Conservation (phyloP, 805 yeast genomes). For the Candida taoyuanica region DNA sequence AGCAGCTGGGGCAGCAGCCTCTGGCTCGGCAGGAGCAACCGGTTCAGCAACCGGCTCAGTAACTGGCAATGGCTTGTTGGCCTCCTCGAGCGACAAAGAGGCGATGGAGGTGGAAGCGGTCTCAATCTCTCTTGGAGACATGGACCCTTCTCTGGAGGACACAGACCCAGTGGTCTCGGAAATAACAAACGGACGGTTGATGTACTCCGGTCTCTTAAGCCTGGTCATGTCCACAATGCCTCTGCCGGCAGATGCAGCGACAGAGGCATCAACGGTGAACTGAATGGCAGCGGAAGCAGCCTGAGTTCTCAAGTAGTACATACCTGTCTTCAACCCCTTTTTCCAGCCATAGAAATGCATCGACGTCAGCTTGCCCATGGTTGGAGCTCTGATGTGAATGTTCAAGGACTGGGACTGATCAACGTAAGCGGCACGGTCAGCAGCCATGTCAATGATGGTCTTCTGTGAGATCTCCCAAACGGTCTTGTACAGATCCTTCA, state of each 20-base stretch:
- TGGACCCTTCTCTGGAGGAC: conserved; percentile 24
- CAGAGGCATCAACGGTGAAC: conserved; percentile 79
- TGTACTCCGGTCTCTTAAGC: conserved; percentile 35
- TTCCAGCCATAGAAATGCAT: conserved; percentile 99
- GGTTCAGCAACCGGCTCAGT: conserved; percentile 18
- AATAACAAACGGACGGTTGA: conserved; percentile 22
- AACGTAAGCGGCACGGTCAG: conserved; percentile 88
- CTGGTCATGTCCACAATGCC: conserved; percentile 31
- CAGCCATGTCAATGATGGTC: conserved; percentile 62
- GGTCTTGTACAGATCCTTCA: conserved; percentile 66
- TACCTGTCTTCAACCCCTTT: conserved; percentile 96
- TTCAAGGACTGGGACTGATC: conserved; percentile 94
- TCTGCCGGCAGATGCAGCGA: conserved; percentile 89
- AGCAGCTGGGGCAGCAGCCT: conserved; percentile 25
- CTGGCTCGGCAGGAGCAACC: conserved; percentile 8
- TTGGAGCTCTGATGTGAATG: conserved; percentile 81
- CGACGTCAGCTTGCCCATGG: conserved; percentile 93
- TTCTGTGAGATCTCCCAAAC: conserved; percentile 92
- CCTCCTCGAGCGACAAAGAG: conserved; percentile 39
- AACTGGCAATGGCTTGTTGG: conserved; percentile 29
- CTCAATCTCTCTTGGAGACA: conserved; percentile 31
- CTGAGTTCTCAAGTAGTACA: conserved; percentile 96
- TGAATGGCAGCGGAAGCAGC: conserved; percentile 97
- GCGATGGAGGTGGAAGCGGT: conserved; percentile 33
- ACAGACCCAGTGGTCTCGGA: conserved; percentile 11